A percentile compares a stretch with the other conserved stretches of the same genome.
Evolutionary conservation across 2,329 filamentous ascomycete genomes (phyloP).

Genomic region (Dactylellina haptotyla): DNA sequence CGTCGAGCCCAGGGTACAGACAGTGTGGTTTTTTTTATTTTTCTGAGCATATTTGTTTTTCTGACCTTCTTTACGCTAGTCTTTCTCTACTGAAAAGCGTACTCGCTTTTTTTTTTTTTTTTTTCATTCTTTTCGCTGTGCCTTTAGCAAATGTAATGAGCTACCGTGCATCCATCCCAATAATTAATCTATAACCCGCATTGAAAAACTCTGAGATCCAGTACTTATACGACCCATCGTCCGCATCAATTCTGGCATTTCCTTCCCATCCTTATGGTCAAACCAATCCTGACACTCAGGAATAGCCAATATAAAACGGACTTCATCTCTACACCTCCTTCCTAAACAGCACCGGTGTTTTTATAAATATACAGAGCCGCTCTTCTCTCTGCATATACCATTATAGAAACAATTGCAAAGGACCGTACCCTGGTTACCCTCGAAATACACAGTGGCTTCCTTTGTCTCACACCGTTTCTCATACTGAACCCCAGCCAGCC

Average conservation of each 20-base stretch:
- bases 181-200: slow-evolving; percentile 47
- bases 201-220: slow-evolving; percentile 48
- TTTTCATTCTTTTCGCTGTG: slow-evolving; percentile 1
- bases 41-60: too few species aligned
- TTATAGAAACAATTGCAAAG: slow-evolving; percentile 48
- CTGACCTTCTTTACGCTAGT: too few species aligned
- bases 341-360: slow-evolving; percentile 47
- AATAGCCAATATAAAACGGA: slow-evolving; percentile 49
- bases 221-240: slow-evolving; percentile 56
- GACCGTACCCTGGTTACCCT: slow-evolving; percentile 26
- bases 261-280: slow-evolving; percentile 43
- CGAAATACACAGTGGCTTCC: slow-evolving; percentile 32
- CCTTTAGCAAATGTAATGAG: neutral
- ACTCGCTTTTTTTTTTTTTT: neutral
- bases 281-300: slow-evolving; percentile 49
- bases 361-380: slow-evolving; percentile 33
- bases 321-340: slow-evolving; percentile 46
- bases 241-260: slow-evolving; percentile 55
- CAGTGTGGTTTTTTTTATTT: too few species aligned
- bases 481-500: slow-evolving; percentile 50
- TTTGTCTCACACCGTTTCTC: slow-evolving; percentile 55
- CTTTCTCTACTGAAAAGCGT: too few species aligned
- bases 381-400: slow-evolving; percentile 28
- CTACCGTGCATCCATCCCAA: slow-evolving; percentile 48
- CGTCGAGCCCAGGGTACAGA: neutral